Base-by-base conservation (phyloP, 148 eudicot species). In the Agrostemma githago region DNA sequence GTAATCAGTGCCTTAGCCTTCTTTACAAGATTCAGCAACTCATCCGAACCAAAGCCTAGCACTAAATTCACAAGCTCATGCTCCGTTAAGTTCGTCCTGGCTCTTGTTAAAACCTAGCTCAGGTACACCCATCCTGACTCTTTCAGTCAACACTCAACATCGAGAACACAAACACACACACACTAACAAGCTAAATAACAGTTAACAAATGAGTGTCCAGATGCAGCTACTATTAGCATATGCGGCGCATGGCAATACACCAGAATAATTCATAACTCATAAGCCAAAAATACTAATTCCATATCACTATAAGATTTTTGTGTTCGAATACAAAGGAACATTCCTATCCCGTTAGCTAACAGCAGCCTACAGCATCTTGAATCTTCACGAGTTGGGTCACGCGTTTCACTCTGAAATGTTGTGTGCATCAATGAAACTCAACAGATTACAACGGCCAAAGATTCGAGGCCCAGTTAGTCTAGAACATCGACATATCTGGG, bases 401-500 rank as follows among this genome's bases (percentile, higher is more conserved):
- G 21, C 20, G 11, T 48, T 60, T 57, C 44, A 6, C 66, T 21
- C 48, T 3, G 8, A 26, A 54, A 57, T 6, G 58, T 34, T 39
- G 65, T 37, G 68, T 20, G 34, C 48, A 65, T 21, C 39, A 14
- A 44, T 19, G 20, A 60, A 16, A 43, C 42, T 19, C n/a, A 59
- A 39, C 43, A 26, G 63, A 42, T 12, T 71, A 48, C 57, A 15
- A 39, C 3, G 51, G 17, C 53, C 38, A 37, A 42, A 43, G 70
- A 41, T 61, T 57, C 26, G 16, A 37, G 59, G 59, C 15, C 10
- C 14, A 34, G 68, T 26, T 40, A 73, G 76, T 78, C 81, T 88
- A 95, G 76, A 95, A 95, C 67, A 95, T 82, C 51, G 87, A 81
- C 88, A 87, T 69, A 76, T 95, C 99, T 39, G 97, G 94, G 58